phyloP scores from a whole-genome alignment of 163 green algal species.

The Chloroidium sp. region DNA sequence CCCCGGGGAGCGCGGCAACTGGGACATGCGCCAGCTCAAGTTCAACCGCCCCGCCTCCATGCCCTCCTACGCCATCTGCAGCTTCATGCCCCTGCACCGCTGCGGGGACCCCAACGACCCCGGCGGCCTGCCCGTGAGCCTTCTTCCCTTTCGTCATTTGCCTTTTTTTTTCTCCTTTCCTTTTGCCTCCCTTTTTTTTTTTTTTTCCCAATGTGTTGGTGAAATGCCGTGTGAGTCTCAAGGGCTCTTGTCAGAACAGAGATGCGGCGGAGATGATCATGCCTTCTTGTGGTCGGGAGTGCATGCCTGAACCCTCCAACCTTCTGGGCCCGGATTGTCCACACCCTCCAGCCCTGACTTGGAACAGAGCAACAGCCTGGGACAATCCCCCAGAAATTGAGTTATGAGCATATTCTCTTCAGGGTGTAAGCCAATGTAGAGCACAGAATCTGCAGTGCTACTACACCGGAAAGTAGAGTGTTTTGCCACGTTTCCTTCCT shows the following conservation, averaged over 20 bases:
- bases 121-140: conserved; percentile 6
- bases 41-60: conserved; percentile 13
- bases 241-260: too few species aligned
- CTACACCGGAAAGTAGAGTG: too few species aligned
- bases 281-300: too few species aligned
- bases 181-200: not conserved
- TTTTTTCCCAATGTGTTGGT: too few species aligned
- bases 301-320: too few species aligned
- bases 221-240: not conserved
- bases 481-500: too few species aligned
- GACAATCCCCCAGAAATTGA: too few species aligned
- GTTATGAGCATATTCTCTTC: not conserved
- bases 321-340: too few species aligned
- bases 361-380: too few species aligned
- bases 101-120: not conserved
- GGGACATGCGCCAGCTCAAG: conserved; percentile 4
- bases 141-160: not conserved
- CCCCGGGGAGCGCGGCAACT: not conserved
- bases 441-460: not conserved
- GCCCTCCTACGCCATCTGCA: conserved; percentile 9
- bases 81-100: conserved; percentile 13
- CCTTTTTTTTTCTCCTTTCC: not conserved
- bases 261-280: too few species aligned
- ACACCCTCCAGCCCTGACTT: too few species aligned
- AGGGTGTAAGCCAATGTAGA: not conserved